These are phyloP conservation scores for Venturia nashicola DNA, from an alignment of 2,329 filamentous ascomycete genomes.

Conservation along the genomic window DNA sequence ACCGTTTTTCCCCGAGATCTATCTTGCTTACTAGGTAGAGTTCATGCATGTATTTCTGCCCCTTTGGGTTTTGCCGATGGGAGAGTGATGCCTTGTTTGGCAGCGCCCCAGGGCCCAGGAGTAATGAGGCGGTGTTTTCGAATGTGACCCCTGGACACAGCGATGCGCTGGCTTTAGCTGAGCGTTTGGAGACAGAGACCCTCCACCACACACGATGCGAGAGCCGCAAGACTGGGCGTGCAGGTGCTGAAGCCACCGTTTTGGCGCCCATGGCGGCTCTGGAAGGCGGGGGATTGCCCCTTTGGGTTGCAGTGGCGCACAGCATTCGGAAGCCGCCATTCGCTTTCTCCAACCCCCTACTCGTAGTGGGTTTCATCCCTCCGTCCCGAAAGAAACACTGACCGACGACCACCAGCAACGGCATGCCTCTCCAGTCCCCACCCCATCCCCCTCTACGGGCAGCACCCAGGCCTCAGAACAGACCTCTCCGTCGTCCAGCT, in stretches of 20 bases:
- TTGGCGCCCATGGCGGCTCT: not conserved
- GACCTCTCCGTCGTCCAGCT: not conserved
- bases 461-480: not conserved
- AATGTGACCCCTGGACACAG: not conserved
- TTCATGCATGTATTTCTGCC: too few relatives aligned
- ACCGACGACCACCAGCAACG: not conserved
- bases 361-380: not conserved
- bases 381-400: not conserved
- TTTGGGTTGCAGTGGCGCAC: not conserved
- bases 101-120: not conserved
- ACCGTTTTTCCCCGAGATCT: not conserved
- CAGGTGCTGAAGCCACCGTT: not conserved
- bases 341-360: not conserved
- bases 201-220: not conserved
- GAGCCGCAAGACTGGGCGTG: not conserved
- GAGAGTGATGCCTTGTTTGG: not conserved
- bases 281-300: not conserved
- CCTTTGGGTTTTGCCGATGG: not conserved
- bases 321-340: not conserved
- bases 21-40: too few relatives aligned
- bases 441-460: not conserved
- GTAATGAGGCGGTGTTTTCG: not conserved
- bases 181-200: not conserved
- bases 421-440: not conserved
- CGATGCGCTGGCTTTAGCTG: not conserved